These are phyloP conservation scores for Xerocomellus intermedius DNA, from an alignment of 768 basidiomycete genomes.

Conservation along the genomic window DNA sequence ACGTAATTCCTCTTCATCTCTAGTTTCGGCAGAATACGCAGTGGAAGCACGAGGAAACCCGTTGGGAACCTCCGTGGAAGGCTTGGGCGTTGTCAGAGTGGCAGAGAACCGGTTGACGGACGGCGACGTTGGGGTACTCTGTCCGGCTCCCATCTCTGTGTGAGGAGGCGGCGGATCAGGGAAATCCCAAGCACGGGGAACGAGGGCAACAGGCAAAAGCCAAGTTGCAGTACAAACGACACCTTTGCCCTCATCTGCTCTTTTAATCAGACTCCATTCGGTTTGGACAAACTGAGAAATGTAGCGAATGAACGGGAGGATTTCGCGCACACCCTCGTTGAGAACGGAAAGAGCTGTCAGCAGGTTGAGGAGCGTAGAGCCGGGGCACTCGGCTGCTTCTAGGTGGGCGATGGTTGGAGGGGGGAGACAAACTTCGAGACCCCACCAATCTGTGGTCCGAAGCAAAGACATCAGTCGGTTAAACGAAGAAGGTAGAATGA, in stretches of 20 bases:
- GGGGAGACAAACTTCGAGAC: conserved; percentile 75
- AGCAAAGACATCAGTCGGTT: conserved; percentile 6
- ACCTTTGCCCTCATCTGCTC: conserved; percentile 65
- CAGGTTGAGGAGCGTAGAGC: conserved; percentile 60
- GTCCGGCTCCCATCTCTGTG: conserved; percentile 15
- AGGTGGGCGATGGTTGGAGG: conserved; percentile 65
- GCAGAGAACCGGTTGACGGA: conserved; percentile 24
- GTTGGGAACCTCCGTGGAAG: conserved; percentile 25
- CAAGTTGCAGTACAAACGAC: conserved; percentile 92
- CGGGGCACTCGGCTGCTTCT: conserved; percentile 59
- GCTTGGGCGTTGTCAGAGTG: conserved; percentile 28
- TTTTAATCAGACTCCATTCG: conserved; percentile 66
- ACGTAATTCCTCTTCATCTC: conserved; percentile 26
- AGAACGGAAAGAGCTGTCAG: conserved; percentile 69
- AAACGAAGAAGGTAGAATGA: not conserved
- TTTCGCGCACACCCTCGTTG: conserved; percentile 74
- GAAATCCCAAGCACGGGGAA: conserved; percentile 81
- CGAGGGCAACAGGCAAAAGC: conserved; percentile 78
- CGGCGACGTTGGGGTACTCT: conserved; percentile 22
- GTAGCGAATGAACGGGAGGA: conserved; percentile 83
- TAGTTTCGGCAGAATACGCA: conserved; percentile 30
- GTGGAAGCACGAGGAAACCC: conserved; percentile 27
- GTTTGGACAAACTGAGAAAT: conserved; percentile 75
- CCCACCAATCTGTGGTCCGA: conserved; percentile 77
- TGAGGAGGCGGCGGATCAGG: conserved; percentile 40